Evolutionary conservation across 164 flowering plant species (phyloP).

Genomic region (Umbellularia californica): DNA sequence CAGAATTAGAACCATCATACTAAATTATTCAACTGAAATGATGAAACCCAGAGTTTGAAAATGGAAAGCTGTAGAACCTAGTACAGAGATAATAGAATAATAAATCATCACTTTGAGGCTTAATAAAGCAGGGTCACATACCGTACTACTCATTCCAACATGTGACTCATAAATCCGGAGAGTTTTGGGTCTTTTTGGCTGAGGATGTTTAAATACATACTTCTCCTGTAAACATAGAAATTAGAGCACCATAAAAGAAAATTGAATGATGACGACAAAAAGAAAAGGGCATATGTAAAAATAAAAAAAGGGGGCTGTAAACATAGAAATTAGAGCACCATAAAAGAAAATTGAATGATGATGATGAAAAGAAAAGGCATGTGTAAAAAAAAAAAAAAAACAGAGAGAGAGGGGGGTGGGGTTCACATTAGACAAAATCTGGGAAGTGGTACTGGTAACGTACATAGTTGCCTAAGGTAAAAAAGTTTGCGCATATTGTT

Average conservation of each 20-base stretch:
- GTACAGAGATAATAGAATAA: not conserved
- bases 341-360: not conserved
- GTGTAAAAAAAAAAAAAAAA: not conserved
- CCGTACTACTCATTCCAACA: constrained; percentile 99
- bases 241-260: not conserved
- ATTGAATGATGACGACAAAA: not conserved
- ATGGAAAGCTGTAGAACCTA: not conserved
- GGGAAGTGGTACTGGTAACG: too few relatives aligned
- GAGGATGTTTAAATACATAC: constrained; percentile 78
- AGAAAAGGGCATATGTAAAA: not conserved
- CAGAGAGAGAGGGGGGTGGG: too few relatives aligned
- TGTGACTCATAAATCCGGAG: constrained; percentile 92
- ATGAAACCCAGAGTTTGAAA: not conserved
- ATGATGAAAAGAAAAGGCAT: not conserved
- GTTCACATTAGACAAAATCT: too few relatives aligned
- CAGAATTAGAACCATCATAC: not conserved
- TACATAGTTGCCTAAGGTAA: too few relatives aligned
- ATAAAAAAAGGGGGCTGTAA: constrained; percentile 27
- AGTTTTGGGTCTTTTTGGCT: constrained; percentile 83
- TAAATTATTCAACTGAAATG: too few relatives aligned
- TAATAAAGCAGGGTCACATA: constrained; percentile 25
- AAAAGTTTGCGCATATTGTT: too few relatives aligned
- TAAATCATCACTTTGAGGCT: not conserved
- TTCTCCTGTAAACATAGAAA: constrained; percentile 55
- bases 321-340: constrained; percentile 6